Conservation (phyloP, 1,284 basidiomycete genomes). For the Dichomitus squalens region DNA sequence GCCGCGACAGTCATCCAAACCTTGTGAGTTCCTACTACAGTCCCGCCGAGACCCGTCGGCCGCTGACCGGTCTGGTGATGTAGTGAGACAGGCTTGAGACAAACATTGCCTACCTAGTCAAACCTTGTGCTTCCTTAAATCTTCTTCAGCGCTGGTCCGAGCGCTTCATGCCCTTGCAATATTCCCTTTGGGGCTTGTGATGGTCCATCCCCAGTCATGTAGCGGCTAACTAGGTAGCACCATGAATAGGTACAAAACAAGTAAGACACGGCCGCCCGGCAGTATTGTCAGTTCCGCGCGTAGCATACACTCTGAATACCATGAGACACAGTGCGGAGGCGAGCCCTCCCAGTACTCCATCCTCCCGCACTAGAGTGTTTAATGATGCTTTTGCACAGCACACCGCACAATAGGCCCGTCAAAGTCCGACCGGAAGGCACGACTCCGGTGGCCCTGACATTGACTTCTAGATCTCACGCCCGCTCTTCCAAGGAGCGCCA, state of each 20-base stretch:
- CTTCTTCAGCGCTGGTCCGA: not conserved
- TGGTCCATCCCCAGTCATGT: too few species aligned
- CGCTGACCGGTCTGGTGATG: not conserved
- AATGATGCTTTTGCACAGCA: slow-evolving; percentile 2
- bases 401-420: not conserved
- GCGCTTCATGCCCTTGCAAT: not conserved
- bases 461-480: not conserved
- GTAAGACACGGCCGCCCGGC: not conserved
- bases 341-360: not conserved
- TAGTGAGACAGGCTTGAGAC: not conserved
- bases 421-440: slow-evolving; percentile 3
- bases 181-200: not conserved
- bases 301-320: too few species aligned
- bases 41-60: not conserved
- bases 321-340: not conserved
- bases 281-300: not conserved
- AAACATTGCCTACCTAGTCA: not conserved
- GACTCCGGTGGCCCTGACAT: not conserved
- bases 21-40: not conserved
- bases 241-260: not conserved
- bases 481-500: not conserved
- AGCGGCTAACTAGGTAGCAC: not conserved
- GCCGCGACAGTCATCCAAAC: not conserved
- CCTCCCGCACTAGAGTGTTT: not conserved
- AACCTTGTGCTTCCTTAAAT: not conserved